phyloP scores from a whole-genome alignment of 176 grass and related monocot species.

The Tillandsia fasciculata region DNA sequence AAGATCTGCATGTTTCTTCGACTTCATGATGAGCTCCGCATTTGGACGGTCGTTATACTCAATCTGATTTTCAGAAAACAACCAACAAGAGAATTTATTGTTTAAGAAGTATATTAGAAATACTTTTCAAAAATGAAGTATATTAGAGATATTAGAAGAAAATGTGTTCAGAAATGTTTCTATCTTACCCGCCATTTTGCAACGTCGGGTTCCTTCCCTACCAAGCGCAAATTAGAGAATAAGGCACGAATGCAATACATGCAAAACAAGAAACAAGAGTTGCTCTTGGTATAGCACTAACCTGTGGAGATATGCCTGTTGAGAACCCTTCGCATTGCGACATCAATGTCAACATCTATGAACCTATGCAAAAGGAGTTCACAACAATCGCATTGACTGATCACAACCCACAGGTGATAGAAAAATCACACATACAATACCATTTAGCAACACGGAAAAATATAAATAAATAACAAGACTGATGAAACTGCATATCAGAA shows the following conservation, averaged over 20 bases:
- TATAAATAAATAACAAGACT: not conserved
- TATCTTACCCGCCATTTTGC: constrained; percentile 80
- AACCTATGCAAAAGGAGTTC: constrained; percentile 37
- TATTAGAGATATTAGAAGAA: not conserved
- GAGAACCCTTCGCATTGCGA: constrained; percentile 72
- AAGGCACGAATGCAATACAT: constrained; percentile 1
- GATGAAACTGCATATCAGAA: too few relatives aligned
- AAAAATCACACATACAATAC: not conserved
- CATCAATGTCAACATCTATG: constrained; percentile 78
- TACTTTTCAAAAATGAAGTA: constrained; percentile 6
- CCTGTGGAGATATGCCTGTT: constrained; percentile 80
- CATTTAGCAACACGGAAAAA: not conserved
- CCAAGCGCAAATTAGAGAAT: constrained; percentile 17
- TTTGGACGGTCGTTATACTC: constrained; percentile 77
- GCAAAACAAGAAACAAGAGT: constrained; percentile 1
- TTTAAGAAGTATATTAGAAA: not conserved
- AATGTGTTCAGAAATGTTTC: not conserved
- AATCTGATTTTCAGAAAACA: constrained; percentile 43
- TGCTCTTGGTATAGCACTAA: constrained; percentile 16
- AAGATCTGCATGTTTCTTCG: constrained; percentile 68
- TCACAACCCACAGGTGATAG: not conserved
- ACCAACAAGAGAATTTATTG: not conserved
- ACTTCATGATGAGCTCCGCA: constrained; percentile 72
- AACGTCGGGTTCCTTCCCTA: constrained; percentile 82
- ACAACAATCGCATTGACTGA: not conserved